Evolutionary conservation across 2,329 filamentous ascomycete species (phyloP).

Genomic region (Ilyonectria destructans): DNA sequence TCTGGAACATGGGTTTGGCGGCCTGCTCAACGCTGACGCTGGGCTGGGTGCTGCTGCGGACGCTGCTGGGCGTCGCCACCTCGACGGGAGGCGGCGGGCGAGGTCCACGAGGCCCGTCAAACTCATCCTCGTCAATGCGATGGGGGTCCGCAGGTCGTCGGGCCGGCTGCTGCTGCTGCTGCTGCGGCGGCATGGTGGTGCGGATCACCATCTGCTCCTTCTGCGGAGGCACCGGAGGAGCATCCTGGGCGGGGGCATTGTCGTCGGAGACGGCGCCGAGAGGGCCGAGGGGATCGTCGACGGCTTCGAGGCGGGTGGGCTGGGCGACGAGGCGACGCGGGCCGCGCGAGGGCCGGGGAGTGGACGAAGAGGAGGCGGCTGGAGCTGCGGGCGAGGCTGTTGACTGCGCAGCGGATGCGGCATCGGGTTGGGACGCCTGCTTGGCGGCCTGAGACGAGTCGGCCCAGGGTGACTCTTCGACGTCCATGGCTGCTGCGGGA

Average conservation of each 20-base stretch:
- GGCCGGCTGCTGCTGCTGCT: conserved; percentile 59
- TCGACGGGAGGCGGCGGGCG: conserved; percentile 79
- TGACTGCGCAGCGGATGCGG: conserved; percentile 49
- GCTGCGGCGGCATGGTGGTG: conserved; percentile 67
- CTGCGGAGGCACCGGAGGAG: conserved; percentile 79
- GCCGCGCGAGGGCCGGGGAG: conserved; percentile 63
- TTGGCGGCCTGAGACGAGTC: conserved; percentile 51
- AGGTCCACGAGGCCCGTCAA: conserved; percentile 67
- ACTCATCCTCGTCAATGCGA: conserved; percentile 81
- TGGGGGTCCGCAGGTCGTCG: conserved; percentile 71
- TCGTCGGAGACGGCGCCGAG: conserved; percentile 76
- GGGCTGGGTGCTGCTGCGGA: conserved; percentile 73
- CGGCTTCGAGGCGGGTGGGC: conserved; percentile 83
- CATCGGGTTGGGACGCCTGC: conserved; percentile 51
- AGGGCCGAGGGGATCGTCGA: conserved; percentile 84
- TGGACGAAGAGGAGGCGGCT: conserved; percentile 51
- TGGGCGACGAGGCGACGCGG: conserved; percentile 80
- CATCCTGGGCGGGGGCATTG: conserved; percentile 58
- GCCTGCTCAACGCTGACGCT: conserved; percentile 95
- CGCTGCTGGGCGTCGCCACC: conserved; percentile 67
- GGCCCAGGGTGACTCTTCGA: conserved; percentile 71
- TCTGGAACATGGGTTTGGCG: conserved; percentile 91
- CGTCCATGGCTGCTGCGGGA: conserved; percentile 59
- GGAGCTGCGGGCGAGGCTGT: conserved; percentile 41
- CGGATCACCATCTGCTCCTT: conserved; percentile 78